Conservation (phyloP, 1,139 yeast genomes). For the Pichia sp. region DNA sequence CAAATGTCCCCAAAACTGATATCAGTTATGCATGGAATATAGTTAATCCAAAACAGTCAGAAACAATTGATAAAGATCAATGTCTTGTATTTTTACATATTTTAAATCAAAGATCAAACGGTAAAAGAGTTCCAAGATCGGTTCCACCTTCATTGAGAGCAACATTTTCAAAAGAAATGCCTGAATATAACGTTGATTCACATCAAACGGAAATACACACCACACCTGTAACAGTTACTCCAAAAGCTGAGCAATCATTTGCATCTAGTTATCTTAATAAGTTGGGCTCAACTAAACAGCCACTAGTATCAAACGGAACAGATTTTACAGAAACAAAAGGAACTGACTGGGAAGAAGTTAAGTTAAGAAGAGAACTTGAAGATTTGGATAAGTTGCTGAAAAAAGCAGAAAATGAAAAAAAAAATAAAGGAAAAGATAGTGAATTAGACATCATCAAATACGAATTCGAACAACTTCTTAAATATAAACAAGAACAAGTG, state of each 20-base stretch:
- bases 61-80: slow-evolving; percentile 90
- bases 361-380: slow-evolving; percentile 70
- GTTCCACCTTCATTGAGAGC: slow-evolving; percentile 92
- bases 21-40: slow-evolving; percentile 92
- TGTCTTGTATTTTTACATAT: slow-evolving; percentile 84
- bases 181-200: slow-evolving; percentile 63
- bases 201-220: slow-evolving; percentile 38
- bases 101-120: slow-evolving; percentile 82
- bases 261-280: slow-evolving; percentile 41
- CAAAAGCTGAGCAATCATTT: slow-evolving; percentile 36
- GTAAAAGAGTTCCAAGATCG: slow-evolving; percentile 83
- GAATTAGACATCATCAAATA: slow-evolving; percentile 43
- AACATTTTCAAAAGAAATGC: slow-evolving; percentile 80
- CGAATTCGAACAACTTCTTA: slow-evolving; percentile 76
- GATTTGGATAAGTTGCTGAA: slow-evolving; percentile 62
- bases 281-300: slow-evolving; percentile 33
- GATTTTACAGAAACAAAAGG: slow-evolving; percentile 46
- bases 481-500: slow-evolving; percentile 57
- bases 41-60: slow-evolving; percentile 82
- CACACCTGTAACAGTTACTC: slow-evolving; percentile 18
- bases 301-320: slow-evolving; percentile 23
- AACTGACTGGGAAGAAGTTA: slow-evolving; percentile 87
- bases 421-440: slow-evolving; percentile 39
- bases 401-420: slow-evolving; percentile 49
- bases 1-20: slow-evolving; percentile 74